Evolutionary conservation across 768 basidiomycete genomes (phyloP).

Genomic region (Leccinum uliginosum): DNA sequence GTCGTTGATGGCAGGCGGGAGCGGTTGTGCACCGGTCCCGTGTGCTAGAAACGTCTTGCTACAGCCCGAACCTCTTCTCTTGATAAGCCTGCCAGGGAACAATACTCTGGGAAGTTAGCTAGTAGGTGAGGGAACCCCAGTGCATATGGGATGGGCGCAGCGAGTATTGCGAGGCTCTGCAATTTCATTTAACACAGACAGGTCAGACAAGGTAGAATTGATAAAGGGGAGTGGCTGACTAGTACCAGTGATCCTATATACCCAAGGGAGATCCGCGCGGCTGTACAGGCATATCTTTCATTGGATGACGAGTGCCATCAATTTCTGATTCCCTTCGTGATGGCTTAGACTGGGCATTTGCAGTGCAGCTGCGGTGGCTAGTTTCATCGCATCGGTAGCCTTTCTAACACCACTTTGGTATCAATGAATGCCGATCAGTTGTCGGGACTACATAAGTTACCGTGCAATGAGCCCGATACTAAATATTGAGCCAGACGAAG

Average conservation of each 20-base stretch:
- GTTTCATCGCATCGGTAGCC: no score
- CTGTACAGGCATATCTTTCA: not conserved
- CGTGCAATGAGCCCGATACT: no score
- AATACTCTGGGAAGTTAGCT: constrained; percentile 15
- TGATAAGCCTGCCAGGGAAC: constrained; percentile 22
- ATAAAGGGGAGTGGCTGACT: not conserved
- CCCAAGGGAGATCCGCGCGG: not conserved
- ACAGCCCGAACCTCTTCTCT: constrained; percentile 12
- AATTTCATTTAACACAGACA: constrained; percentile 1
- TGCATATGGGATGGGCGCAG: constrained; percentile 4
- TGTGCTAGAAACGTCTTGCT: constrained; percentile 6
- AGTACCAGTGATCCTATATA: constrained; percentile 9
- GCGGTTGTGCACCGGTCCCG: constrained; percentile 23
- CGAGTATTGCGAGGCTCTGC: constrained; percentile 3
- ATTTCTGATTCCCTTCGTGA: no score
- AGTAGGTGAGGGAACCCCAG: constrained; percentile 15
- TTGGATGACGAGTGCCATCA: not conserved
- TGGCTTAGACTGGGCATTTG: no score
- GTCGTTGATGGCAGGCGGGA: constrained; percentile 20
- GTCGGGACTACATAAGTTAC: no score
- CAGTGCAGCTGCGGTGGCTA: no score
- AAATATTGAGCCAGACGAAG: no score
- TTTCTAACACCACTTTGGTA: no score
- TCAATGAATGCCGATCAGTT: no score
- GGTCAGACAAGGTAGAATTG: not conserved